These are phyloP conservation scores for Corinectria fuckeliana DNA, from an alignment of 2,329 filamentous ascomycete species.

Conservation along the genomic window DNA sequence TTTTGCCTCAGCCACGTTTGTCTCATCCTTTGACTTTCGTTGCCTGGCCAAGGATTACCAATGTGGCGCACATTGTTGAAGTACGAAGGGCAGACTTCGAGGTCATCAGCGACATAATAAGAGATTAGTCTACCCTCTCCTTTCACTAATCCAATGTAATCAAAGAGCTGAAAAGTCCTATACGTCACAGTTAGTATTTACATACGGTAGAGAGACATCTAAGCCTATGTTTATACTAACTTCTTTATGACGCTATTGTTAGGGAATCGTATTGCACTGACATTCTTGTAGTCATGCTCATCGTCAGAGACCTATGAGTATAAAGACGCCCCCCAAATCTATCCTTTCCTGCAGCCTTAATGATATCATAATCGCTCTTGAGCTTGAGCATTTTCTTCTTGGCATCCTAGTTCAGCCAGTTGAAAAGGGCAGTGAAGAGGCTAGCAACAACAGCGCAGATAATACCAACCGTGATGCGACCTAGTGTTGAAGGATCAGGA, in stretches of 20 bases:
- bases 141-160: constrained; percentile 20
- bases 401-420: constrained; percentile 33
- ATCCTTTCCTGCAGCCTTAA: constrained; percentile 40
- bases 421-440: constrained; percentile 45
- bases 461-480: constrained; percentile 41
- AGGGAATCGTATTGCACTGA: constrained; percentile 51
- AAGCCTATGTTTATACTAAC: not conserved
- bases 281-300: constrained; percentile 39
- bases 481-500: not conserved
- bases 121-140: constrained; percentile 22
- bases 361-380: constrained; percentile 46
- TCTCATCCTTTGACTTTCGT: not conserved
- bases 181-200: not conserved
- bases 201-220: not conserved
- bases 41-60: constrained; percentile 6
- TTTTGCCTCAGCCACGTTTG: not conserved
- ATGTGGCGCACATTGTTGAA: constrained; percentile 16
- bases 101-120: constrained; percentile 20
- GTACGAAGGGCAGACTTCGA: constrained; percentile 16
- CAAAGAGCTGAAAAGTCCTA: constrained; percentile 31
- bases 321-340: constrained; percentile 47
- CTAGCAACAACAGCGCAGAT: constrained; percentile 47
- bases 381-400: constrained; percentile 6
- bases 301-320: constrained; percentile 39
- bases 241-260: constrained; percentile 38